phyloP scores from a whole-genome alignment of 139 green algal species.

The Gonium pectorale region DNA sequence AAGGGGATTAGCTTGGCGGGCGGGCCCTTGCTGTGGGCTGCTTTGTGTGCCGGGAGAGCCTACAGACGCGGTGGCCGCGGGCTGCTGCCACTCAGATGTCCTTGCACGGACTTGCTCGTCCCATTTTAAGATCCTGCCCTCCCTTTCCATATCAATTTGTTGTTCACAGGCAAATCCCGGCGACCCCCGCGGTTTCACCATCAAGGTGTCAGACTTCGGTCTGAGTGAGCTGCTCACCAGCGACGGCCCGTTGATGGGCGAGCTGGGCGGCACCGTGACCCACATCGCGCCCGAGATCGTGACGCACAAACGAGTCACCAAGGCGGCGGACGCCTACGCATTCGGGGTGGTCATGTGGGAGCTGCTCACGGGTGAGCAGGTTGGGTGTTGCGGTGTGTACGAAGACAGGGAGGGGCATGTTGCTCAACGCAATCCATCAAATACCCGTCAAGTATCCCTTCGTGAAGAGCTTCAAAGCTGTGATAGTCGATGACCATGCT shows the following conservation, averaged over 20 bases:
- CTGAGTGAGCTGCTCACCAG: conserved; percentile 51
- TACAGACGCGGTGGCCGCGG: too few species aligned
- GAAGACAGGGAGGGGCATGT: too few species aligned
- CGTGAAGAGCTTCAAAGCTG: too few species aligned
- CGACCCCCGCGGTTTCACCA: conserved; percentile 39
- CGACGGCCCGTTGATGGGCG: conserved; percentile 52
- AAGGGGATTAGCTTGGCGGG: too few species aligned
- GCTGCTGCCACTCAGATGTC: too few species aligned
- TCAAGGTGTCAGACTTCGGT: conserved; percentile 62
- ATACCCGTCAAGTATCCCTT: too few species aligned
- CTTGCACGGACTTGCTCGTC: too few species aligned
- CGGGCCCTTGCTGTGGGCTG: too few species aligned
- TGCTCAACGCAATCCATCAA: too few species aligned
- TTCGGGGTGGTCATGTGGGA: conserved; percentile 65
- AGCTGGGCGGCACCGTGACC: conserved; percentile 57
- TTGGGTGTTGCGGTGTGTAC: neutral
- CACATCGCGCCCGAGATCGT: conserved; percentile 61
- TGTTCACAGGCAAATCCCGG: neutral
- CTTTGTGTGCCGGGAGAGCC: too few species aligned
- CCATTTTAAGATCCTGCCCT: too few species aligned
- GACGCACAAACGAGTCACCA: conserved; percentile 49
- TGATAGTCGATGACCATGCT: too few species aligned
- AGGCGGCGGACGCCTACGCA: conserved; percentile 56
- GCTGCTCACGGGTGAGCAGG: conserved; percentile 47
- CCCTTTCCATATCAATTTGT: neutral